phyloP scores from a whole-genome alignment of 345 rosid species.

The Salix udensis region DNA sequence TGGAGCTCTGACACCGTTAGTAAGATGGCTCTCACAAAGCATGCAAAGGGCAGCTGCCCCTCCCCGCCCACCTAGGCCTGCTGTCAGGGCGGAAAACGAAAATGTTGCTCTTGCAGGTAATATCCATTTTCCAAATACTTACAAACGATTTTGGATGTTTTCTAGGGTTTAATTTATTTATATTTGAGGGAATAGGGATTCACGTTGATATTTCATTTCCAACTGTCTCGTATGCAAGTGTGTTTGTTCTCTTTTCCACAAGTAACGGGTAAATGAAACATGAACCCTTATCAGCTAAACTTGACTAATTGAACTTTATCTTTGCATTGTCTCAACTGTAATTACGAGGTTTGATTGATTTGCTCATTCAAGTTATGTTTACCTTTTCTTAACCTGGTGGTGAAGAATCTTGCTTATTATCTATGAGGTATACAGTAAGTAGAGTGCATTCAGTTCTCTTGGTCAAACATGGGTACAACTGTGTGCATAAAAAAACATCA shows the following conservation, averaged over 20 bases:
- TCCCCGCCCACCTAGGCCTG: conserved; percentile 72
- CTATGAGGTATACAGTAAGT: not conserved
- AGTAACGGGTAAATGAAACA: not conserved
- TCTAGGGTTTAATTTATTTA: not conserved
- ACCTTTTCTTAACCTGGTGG: not conserved
- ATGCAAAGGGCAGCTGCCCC: conserved; percentile 98
- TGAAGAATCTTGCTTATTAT: not conserved
- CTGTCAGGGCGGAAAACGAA: conserved; percentile 62
- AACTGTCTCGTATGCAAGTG: not conserved
- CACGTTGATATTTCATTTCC: not conserved
- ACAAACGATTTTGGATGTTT: not conserved
- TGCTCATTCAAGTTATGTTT: not conserved
- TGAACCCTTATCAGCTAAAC: not conserved
- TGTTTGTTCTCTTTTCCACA: not conserved
- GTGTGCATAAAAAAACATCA: not conserved
- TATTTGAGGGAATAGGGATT: not conserved
- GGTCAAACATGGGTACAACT: not conserved
- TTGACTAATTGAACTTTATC: not conserved
- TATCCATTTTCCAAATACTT: conserved; percentile 5
- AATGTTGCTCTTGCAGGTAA: conserved; percentile 59
- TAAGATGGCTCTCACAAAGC: conserved; percentile 90
- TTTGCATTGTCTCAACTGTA: not conserved
- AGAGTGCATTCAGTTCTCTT: not conserved
- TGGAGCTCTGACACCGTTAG: conserved; percentile 88
- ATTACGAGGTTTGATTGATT: not conserved